Percentiles rank a stretch among this genome's conserved stretches.
phyloP scores from a whole-genome alignment of 1,139 yeast species.

The Geotrichum australiense region DNA sequence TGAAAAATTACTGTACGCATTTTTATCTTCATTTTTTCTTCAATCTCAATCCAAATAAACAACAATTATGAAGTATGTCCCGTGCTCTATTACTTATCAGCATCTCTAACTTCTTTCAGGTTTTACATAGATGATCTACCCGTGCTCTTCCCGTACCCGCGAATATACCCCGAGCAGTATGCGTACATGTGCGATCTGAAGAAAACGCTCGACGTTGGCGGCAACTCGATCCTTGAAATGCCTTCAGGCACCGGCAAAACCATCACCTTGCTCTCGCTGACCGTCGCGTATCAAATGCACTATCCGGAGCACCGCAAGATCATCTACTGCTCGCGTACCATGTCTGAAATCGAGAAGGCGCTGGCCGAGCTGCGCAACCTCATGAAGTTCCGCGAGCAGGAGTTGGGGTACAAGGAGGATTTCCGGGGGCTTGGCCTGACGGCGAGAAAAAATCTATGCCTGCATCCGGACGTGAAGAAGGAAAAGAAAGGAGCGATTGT shows the following conservation, averaged over 20 bases:
- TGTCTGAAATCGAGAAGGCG: constrained; percentile 98
- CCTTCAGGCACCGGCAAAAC: constrained; percentile 99
- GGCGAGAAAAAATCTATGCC: constrained; percentile 85
- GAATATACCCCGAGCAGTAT: constrained; percentile 96
- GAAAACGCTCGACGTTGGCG: constrained; percentile 90
- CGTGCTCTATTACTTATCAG: too few species aligned
- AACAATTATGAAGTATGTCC: too few species aligned
- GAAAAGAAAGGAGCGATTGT: constrained; percentile 92
- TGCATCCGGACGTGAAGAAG: constrained; percentile 80
- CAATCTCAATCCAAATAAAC: too few species aligned
- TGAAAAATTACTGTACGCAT: too few species aligned
- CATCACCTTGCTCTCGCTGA: constrained; percentile 77
- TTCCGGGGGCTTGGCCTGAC: constrained; percentile 92
- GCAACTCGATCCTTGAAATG: constrained; percentile 97
- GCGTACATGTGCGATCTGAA: constrained; percentile 83
- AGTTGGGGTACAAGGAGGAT: constrained; percentile 71
- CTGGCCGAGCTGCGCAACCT: constrained; percentile 82
- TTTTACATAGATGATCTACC: constrained; percentile 90
- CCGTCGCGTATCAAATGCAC: constrained; percentile 92
- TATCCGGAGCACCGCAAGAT: constrained; percentile 93
- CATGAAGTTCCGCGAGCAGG: constrained; percentile 79
- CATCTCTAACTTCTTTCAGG: background rate
- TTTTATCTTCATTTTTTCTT: too few species aligned
- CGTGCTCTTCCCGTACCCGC: constrained; percentile 93
- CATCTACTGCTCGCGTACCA: constrained; percentile 96